A percentile compares a stretch with the other conserved stretches of the same genome.
Conservation (phyloP, 768 basidiomycete species). For the Exidia glandulosa region DNA sequence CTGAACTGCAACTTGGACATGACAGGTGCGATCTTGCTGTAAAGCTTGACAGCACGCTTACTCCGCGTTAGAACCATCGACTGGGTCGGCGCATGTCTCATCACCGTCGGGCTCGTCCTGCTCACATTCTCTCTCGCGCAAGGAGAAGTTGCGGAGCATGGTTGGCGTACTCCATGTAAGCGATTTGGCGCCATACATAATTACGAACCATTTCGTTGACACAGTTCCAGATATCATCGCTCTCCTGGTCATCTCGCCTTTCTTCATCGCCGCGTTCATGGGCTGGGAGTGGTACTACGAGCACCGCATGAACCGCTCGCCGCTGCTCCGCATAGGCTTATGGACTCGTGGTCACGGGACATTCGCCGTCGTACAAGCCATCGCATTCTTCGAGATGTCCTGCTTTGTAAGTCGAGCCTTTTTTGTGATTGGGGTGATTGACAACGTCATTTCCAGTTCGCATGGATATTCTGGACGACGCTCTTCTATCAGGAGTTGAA, state of each 20-base stretch:
- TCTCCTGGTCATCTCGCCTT: conserved; percentile 20
- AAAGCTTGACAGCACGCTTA: conserved; percentile 7
- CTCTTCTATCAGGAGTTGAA: conserved; percentile 42
- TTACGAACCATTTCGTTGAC: not conserved
- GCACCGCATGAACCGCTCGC: conserved; percentile 25
- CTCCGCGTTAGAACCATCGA: conserved; percentile 43
- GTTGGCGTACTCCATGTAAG: conserved; percentile 52
- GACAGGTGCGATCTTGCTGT: conserved; percentile 26
- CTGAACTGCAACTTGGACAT: conserved; percentile 7
- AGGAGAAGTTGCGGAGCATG: conserved; percentile 43
- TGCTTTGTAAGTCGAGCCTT: conserved; percentile 9
- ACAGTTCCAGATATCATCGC: conserved; percentile 23
- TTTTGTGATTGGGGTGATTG: too few species aligned
- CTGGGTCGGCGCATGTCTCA: conserved; percentile 62
- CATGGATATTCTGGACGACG: conserved; percentile 43
- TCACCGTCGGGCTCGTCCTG: conserved; percentile 55
- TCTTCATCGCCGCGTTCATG: conserved; percentile 22
- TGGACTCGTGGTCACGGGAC: conserved; percentile 55
- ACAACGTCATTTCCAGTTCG: too few species aligned
- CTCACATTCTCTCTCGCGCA: conserved; percentile 66
- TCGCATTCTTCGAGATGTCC: conserved; percentile 54
- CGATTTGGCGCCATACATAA: not conserved
- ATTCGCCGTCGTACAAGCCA: conserved; percentile 47
- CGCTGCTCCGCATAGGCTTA: conserved; percentile 51
- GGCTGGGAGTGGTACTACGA: conserved; percentile 24